Conservation (phyloP, 495 filamentous ascomycete species). For the Neurospora sp. region DNA sequence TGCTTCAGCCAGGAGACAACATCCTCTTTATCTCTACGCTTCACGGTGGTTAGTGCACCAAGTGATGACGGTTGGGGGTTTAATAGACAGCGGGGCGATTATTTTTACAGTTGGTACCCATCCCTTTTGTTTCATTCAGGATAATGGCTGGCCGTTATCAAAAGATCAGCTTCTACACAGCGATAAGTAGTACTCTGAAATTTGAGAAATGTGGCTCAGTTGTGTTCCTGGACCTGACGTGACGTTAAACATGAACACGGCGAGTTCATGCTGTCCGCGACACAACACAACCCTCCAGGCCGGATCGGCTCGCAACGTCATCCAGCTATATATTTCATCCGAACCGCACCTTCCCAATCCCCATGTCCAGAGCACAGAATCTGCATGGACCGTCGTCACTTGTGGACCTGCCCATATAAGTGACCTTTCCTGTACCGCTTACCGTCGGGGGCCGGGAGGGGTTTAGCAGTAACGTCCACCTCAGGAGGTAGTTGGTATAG, state of each 20-base stretch:
- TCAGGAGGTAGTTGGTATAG: background rate
- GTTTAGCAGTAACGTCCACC: background rate
- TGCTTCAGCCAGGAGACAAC: constrained; percentile 70
- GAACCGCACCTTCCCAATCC: background rate
- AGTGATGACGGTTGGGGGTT: background rate
- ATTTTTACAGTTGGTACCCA: background rate
- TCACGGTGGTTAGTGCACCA: constrained; percentile 66
- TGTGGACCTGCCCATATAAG: background rate
- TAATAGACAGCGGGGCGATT: background rate
- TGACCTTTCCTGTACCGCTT: background rate
- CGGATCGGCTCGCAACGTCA: background rate
- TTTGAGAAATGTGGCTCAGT: background rate
- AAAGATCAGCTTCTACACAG: background rate
- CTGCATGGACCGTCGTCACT: background rate
- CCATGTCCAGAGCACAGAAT: background rate
- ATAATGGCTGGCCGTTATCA: background rate
- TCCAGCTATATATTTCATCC: background rate
- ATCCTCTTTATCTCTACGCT: constrained; percentile 97
- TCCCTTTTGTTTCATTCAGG: background rate
- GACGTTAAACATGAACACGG: background rate
- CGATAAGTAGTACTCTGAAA: background rate
- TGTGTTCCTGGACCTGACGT: background rate
- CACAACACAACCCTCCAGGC: background rate
- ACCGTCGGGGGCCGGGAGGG: background rate
- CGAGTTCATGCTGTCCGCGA: background rate